Conservation (phyloP, 164 flowering plant species). For the Houttuynia cordata region DNA sequence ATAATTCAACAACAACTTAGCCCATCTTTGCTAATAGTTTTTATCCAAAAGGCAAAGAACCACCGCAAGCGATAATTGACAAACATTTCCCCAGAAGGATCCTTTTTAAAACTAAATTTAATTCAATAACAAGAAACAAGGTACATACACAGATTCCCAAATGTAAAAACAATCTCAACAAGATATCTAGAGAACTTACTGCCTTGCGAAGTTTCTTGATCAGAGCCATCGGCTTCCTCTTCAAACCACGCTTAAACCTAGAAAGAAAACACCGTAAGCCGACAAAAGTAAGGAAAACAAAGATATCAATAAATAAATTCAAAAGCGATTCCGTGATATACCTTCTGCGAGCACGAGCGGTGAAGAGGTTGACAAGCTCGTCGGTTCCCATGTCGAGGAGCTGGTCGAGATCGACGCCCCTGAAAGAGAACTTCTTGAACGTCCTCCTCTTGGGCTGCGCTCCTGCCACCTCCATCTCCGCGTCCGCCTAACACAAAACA, state of each 20-base stretch:
- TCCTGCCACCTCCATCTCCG: constrained; percentile 35
- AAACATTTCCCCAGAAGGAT: too few species aligned
- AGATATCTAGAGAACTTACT: constrained; percentile 10
- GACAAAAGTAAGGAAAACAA: neutral
- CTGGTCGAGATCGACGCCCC: constrained; percentile 69
- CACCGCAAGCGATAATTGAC: too few species aligned
- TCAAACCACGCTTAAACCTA: constrained; percentile 38
- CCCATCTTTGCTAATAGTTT: too few species aligned
- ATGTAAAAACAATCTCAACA: neutral
- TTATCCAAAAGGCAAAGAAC: too few species aligned
- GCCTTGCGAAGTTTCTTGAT: constrained; percentile 46
- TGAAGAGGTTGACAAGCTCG: constrained; percentile 62
- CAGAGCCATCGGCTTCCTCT: constrained; percentile 44
- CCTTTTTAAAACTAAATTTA: too few species aligned
- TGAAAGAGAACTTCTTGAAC: constrained; percentile 63
- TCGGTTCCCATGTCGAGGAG: constrained; percentile 70
- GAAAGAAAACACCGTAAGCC: neutral
- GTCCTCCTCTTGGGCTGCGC: constrained; percentile 59
- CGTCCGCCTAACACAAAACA: constrained; percentile 13
- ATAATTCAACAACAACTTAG: too few species aligned
- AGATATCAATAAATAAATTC: neutral
- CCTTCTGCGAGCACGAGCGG: constrained; percentile 62
- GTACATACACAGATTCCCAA: neutral
- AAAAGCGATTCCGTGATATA: constrained; percentile 4
- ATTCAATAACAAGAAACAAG: too few species aligned